Evolutionary conservation across 495 filamentous ascomycete species (phyloP).

Genomic region (Neurospora sp.): DNA sequence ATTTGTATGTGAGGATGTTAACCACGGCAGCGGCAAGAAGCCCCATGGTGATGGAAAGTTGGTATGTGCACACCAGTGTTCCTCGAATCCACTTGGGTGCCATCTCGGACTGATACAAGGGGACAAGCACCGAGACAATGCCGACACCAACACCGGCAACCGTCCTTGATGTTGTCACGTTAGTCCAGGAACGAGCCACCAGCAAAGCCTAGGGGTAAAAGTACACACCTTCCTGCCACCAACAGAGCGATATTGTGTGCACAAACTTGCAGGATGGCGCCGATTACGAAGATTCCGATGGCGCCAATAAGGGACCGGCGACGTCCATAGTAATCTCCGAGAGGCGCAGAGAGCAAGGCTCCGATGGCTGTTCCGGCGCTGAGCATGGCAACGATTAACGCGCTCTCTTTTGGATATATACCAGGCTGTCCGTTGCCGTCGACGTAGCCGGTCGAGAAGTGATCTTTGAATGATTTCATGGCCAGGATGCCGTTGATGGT

Average conservation of each 20-base stretch:
- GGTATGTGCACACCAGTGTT: conserved; percentile 82
- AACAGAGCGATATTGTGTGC: conserved; percentile 52
- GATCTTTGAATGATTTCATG: conserved; percentile 64
- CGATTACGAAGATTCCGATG: conserved; percentile 64
- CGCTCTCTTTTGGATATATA: conserved; percentile 51
- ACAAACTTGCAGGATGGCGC: conserved; percentile 71
- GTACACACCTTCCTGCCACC: conserved; percentile 45
- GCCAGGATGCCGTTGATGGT: conserved; percentile 88
- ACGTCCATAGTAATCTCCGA: conserved; percentile 69
- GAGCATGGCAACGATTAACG: conserved; percentile 76
- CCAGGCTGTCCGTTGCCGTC: conserved; percentile 38
- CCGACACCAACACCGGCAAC: conserved; percentile 80
- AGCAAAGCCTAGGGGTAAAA: neutral
- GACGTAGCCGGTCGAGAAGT: conserved; percentile 59
- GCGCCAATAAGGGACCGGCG: conserved; percentile 63
- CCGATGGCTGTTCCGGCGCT: conserved; percentile 84
- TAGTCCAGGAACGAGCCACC: neutral
- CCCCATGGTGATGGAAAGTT: conserved; percentile 80
- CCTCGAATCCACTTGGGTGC: conserved; percentile 88
- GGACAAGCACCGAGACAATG: conserved; percentile 70
- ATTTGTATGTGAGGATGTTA: conserved; percentile 63
- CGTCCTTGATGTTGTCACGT: conserved; percentile 30
- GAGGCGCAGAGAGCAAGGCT: conserved; percentile 59
- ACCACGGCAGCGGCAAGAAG: conserved; percentile 74
- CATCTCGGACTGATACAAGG: conserved; percentile 83